A percentile compares a stretch with the other conserved stretches of the same genome.
Evolutionary conservation across 1,284 basidiomycete species (phyloP).

Genomic region (Trametes sp.): DNA sequence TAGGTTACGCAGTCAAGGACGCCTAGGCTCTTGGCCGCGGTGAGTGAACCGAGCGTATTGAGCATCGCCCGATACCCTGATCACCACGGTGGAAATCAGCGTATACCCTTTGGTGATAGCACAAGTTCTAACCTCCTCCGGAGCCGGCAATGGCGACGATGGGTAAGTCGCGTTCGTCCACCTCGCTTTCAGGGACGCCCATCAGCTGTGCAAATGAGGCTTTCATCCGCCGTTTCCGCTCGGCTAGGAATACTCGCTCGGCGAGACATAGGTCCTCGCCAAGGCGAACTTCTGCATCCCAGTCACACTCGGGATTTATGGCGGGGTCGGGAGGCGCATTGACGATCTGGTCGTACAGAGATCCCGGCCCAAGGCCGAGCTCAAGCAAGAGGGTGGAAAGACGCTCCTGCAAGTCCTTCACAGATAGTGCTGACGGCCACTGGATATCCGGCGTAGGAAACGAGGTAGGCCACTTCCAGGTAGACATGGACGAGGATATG

Average conservation of each 20-base stretch:
- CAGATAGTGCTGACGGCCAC: constrained; percentile 41
- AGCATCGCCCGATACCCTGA: constrained; percentile 50
- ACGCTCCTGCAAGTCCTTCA: constrained; percentile 39
- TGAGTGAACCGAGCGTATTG: constrained; percentile 49
- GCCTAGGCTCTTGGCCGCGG: constrained; percentile 44
- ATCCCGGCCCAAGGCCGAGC: constrained; percentile 45
- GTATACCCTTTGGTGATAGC: not conserved
- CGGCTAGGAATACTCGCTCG: constrained; percentile 47
- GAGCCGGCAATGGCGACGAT: constrained; percentile 51
- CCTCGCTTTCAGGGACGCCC: constrained; percentile 43
- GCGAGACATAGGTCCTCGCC: constrained; percentile 46
- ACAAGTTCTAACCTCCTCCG: constrained; percentile 44
- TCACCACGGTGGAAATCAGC: too few species aligned
- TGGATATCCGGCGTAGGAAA: constrained; percentile 38
- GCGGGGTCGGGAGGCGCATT: constrained; percentile 39
- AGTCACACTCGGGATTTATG: constrained; percentile 49
- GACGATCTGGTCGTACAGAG: constrained; percentile 46
- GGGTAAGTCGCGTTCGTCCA: constrained; percentile 50
- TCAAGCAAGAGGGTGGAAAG: constrained; percentile 44
- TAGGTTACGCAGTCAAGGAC: constrained; percentile 47
- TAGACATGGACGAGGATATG: constrained; percentile 37
- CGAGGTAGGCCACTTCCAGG: constrained; percentile 42
- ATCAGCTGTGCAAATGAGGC: constrained; percentile 46
- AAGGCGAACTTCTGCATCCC: constrained; percentile 50
- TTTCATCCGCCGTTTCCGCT: constrained; percentile 44